Evolutionary conservation across 2,329 filamentous ascomycete species (phyloP), one percentile per base, ranked within the genome.

Genomic region (Nemania sp.): DNA sequence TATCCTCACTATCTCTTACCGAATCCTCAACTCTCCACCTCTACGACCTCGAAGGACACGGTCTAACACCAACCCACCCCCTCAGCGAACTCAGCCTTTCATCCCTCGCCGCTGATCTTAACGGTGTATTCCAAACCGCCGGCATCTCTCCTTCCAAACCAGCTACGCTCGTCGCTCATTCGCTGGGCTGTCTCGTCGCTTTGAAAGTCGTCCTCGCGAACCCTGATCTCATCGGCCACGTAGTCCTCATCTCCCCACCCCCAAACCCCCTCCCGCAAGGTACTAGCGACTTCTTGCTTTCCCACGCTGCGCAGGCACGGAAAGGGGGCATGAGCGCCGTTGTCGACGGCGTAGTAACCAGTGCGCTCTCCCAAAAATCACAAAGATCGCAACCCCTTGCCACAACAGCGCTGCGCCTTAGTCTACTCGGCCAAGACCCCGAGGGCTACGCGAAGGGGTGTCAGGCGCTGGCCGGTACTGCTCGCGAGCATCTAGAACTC

Each of bases 41-140:
- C 3, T 58, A 55, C 19, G 56, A 58, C 26, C 42, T 56, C 31
- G 56, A 58, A 43, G 56, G 56, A 3, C 56, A 56, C 36, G 52
- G 56, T 11, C 30, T 58, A 6, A 55, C 47, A 14, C 56, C 56
- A 3, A 58, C 48, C 1, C 52, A 55, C 9, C 56, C 56, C n/a
- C 40, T 58, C 7, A 49, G 44, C 52, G 20, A 39, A 20, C n/a
- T 58, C 22, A 58, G 30, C 20, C 49, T 58, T 5, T 17, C 26
- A 3, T 52, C 52, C 22, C 48, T 58, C 4, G 39, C 52, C 0
- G 17, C 34, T 5, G 56, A 58, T n/a, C 56, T 58, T 17, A 30
- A n/a, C 1, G 30, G 44, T 3, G 30, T 58, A 8, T 56, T 52
- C 14, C 17, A 24, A 8, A 24, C 11, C n/a, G 52, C 43, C 14